Conservation (phyloP, 257 asterid species). For the Haberlea rhodopensis region DNA sequence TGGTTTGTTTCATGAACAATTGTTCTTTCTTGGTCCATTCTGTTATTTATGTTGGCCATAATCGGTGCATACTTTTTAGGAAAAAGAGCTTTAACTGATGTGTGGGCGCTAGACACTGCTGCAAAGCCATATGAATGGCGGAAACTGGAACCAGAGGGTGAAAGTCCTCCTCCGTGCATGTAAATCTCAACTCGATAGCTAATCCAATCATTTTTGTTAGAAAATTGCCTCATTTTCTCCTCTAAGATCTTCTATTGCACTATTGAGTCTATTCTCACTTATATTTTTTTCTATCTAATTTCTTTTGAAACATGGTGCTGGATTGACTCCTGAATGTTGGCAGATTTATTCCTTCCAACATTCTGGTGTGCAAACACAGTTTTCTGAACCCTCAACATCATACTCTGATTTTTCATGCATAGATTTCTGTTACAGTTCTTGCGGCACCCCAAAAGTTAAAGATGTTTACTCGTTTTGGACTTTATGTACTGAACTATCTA, state of each 20-base stretch:
- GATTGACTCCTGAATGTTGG: background rate
- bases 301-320: background rate
- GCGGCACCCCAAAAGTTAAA: background rate
- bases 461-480: background rate
- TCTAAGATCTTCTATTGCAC: background rate
- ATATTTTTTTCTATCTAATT: background rate
- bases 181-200: conserved; percentile 34
- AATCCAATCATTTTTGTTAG: background rate
- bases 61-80: conserved; percentile 44
- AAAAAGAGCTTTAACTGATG: conserved; percentile 91
- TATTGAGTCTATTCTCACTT: background rate
- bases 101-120: conserved; percentile 99
- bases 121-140: conserved; percentile 99
- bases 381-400: no score
- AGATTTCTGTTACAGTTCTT: background rate
- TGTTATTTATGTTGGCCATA: conserved; percentile 20
- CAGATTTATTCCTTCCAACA: background rate
- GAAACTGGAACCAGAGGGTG: conserved; percentile 98
- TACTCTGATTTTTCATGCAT: background rate
- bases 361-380: background rate
- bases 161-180: conserved; percentile 99
- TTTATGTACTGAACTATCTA: background rate
- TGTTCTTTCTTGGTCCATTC: background rate
- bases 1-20: conserved; percentile 48
- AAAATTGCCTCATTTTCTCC: background rate